Evolutionary conservation across 176 grass and related monocot species (phyloP), one percentile per base, ranked within the genome.

Genomic region (Coix lacrymajobi): DNA sequence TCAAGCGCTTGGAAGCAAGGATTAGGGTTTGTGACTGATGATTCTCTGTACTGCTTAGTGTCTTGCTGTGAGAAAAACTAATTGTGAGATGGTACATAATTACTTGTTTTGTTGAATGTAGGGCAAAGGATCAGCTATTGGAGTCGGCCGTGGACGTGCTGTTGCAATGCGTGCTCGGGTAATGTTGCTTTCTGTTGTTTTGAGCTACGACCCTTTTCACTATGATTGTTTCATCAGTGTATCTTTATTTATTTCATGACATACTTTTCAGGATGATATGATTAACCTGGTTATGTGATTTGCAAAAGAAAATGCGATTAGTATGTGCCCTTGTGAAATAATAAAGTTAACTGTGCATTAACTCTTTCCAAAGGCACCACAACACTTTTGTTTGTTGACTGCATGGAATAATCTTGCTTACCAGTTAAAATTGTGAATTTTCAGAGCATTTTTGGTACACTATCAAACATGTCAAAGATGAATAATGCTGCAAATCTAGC

Each of bases 151-250:
- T 3, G 87, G 92, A 0, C 89, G 89, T 36, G 92, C 92, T 0
- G 92, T 94, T 44, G 87, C 89, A 0, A 94, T 94, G 92, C 89
- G 87, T 56, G 92, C 92, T 51, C 87, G 89, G 81, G 92, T 94
- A 63, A 89, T 82, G 28, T n/a, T 11, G 65, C 1, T 37, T 38
- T 19, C 24, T 77, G 6, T 33, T 28, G 19, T 22, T 66, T 4
- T 24, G 16, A 11, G 3, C 13, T 60, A n/a, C 12, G n/a, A 61
- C 26, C 14, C 29, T 76, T 76, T 38, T 10, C 19, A 36, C 28
- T 45, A 25, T 32, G 20, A 61, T 46, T 28, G 62, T 26, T 54
- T 71, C 10, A 11, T 16, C 17, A 32, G 30, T 3, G 40, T 66
- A 11, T 43, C 25, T 37, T 65, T 51, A 2, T 60, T 76, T 38